Evolutionary conservation across 1,139 yeast species (phyloP).

Genomic region (Hyphopichia wangnamkhiaoensis): DNA sequence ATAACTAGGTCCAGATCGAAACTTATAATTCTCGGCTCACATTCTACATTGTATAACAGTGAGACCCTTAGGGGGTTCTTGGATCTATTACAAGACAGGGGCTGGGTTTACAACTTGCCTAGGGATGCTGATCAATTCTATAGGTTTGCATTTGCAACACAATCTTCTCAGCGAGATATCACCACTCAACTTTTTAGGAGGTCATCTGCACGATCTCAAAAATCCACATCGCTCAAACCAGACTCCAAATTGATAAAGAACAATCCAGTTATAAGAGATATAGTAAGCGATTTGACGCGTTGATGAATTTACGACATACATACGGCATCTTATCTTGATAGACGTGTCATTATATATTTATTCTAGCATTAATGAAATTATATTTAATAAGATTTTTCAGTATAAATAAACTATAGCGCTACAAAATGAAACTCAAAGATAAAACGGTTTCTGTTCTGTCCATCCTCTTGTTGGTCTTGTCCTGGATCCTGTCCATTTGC

Average conservation of each 20-base stretch:
- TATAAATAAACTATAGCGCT: conserved; percentile 25
- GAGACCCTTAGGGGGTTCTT: conserved; percentile 64
- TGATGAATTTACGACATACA: not conserved
- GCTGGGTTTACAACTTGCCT: conserved; percentile 68
- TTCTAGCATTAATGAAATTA: not conserved
- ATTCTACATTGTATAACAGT: conserved; percentile 56
- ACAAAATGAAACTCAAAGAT: conserved; percentile 42
- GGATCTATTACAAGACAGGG: conserved; percentile 53
- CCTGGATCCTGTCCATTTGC: conserved; percentile 6
- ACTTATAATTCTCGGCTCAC: conserved; percentile 79
- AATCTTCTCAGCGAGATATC: not conserved
- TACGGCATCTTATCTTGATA: conserved; percentile 2
- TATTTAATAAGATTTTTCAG: not conserved
- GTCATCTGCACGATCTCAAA: not conserved
- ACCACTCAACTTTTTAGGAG: not conserved
- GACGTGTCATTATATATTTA: conserved; percentile 1
- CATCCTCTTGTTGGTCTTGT: conserved; percentile 9
- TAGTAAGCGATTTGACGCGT: conserved; percentile 17
- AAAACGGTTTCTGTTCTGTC: conserved; percentile 19
- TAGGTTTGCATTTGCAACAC: conserved; percentile 13
- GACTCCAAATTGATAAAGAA: conserved; percentile 17
- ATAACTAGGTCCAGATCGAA: conserved; percentile 88
- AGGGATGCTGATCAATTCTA: conserved; percentile 41
- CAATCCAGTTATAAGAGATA: conserved; percentile 25
- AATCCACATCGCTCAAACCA: not conserved